phyloP scores from a whole-genome alignment of 331 rosid species.

The Saraca asoca region DNA sequence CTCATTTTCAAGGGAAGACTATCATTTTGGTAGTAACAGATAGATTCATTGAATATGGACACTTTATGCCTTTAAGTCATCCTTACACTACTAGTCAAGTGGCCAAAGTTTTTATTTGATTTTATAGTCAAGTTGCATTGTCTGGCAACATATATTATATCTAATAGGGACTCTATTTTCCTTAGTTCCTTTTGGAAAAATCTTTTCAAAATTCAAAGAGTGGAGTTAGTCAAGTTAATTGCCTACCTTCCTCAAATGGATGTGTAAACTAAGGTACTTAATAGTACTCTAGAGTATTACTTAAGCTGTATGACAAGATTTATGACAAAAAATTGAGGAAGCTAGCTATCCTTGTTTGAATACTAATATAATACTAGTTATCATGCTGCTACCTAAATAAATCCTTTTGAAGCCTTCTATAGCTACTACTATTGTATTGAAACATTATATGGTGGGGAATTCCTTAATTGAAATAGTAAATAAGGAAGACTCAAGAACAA shows the following conservation, averaged over 20 bases:
- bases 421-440: not conserved
- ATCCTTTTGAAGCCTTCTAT: not conserved
- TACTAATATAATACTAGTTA: not conserved
- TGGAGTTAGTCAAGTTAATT: no score
- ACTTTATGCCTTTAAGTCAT: not conserved
- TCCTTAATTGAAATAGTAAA: not conserved
- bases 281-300: not conserved
- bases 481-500: not conserved
- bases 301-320: no score
- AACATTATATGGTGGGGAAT: not conserved
- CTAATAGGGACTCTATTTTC: no score
- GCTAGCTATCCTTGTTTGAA: not conserved
- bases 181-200: not conserved
- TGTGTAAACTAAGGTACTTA: not conserved
- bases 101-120: no score
- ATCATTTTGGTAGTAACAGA: not conserved
- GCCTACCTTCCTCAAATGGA: no score
- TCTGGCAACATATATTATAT: not conserved
- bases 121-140: not conserved
- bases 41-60: not conserved
- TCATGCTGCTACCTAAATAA: not conserved
- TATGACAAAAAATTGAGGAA: not conserved
- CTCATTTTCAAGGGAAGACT: fast-evolving
- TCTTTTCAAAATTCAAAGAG: not conserved
- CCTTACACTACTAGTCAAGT: not conserved